These are phyloP conservation scores for Lenwebbia sp. DNA, from an alignment of 345 rosid species.

Conservation along the genomic window DNA sequence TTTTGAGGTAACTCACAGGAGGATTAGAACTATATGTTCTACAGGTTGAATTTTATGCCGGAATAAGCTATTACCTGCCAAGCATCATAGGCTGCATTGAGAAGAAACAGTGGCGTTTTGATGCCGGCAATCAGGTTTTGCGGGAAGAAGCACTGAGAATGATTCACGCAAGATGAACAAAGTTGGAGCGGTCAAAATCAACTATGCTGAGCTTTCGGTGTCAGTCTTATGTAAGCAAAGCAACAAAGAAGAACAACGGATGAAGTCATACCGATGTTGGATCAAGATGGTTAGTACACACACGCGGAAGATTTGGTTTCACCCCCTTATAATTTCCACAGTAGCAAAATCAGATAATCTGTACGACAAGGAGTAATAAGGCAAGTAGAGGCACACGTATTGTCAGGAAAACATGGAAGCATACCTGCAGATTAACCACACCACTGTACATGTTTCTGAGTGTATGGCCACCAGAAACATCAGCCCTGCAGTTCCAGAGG, in stretches of 20 bases:
- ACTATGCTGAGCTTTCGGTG: neutral
- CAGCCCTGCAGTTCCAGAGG: constrained; percentile 34
- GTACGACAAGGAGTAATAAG: neutral
- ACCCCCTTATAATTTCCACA: constrained; percentile 40
- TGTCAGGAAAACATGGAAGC: neutral
- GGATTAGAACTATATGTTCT: neutral
- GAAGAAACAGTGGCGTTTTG: constrained; percentile 66
- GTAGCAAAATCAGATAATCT: neutral
- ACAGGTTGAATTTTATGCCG: neutral
- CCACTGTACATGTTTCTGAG: constrained; percentile 63
- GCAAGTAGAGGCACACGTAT: neutral
- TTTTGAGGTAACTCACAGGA: neutral
- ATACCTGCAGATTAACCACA: constrained; percentile 81
- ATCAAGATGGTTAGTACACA: constrained; percentile 73
- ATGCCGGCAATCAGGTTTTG: constrained; percentile 64
- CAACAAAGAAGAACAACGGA: neutral
- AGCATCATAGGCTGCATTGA: constrained; percentile 86
- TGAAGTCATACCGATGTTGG: constrained; percentile 61
- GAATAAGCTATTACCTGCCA: constrained; percentile 70
- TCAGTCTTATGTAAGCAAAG: neutral
- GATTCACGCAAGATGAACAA: neutral
- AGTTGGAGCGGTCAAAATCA: neutral
- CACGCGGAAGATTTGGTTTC: constrained; percentile 42
- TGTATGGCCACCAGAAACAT: constrained; percentile 76
- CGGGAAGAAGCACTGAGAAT: constrained; percentile 90